phyloP scores from a whole-genome alignment of 306 rosid genomes.

The Trifolium fragiferum region DNA sequence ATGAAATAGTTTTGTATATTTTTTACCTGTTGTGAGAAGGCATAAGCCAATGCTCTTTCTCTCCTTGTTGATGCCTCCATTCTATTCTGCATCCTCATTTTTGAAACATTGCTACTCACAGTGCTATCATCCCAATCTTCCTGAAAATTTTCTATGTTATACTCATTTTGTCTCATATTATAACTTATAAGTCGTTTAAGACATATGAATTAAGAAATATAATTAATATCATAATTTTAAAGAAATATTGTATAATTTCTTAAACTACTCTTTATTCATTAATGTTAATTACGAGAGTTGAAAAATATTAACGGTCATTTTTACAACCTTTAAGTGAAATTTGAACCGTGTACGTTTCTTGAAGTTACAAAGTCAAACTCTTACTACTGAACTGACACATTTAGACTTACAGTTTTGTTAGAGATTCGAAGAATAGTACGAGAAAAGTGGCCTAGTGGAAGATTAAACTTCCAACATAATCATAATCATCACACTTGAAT shows the following conservation, averaged over 20 bases:
- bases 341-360: no score
- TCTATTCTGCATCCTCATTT: conserved; percentile 83
- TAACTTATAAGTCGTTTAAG: background rate
- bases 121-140: conserved; percentile 98
- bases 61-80: conserved; percentile 88
- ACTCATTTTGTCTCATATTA: background rate
- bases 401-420: no score
- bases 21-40: conserved; percentile 92
- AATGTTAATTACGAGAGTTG: no score
- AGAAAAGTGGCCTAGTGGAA: conserved; percentile 11
- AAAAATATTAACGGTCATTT: no score
- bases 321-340: no score
- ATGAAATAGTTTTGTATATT: background rate
- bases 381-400: no score
- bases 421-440: background rate
- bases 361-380: no score
- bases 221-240: no score
- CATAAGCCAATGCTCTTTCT: conserved; percentile 95
- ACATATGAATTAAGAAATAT: background rate
- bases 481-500: conserved; percentile 5
- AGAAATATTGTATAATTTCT: background rate
- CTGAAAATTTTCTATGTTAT: conserved; percentile 50
- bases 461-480: conserved; percentile 8
- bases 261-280: background rate
- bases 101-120: conserved; percentile 81